Evolutionary conservation across 2,329 filamentous ascomycete genomes (phyloP), one percentile per base, ranked within the genome.

Genomic region (Colletotrichum cereale): DNA sequence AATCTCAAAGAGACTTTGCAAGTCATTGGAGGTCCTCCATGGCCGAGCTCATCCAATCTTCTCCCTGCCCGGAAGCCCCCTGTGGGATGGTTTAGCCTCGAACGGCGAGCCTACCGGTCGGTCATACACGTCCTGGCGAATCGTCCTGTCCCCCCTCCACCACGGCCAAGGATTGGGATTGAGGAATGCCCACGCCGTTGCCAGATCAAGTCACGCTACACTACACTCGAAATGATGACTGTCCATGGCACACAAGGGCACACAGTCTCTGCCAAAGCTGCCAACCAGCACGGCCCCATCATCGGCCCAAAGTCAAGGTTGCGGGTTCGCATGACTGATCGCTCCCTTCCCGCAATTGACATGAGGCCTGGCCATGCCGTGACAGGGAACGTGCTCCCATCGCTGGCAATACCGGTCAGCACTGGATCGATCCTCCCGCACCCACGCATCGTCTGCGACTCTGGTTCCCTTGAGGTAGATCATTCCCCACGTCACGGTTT

Each of bases 341-440:
- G 56, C 67, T 71, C 67, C 67, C 63, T 71, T 53, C 67, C 67
- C 67, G 67, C 68, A 58, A 63, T 68, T 62, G 68, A 62, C 52
- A 63, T 60, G 58, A 38, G 52, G 36, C n/a, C 53, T 63, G 38
- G 64, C 31, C 57, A 53, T 58, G 38, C 44, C 29, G 58, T 52
- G 50, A 34, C 65, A 53, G 53, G 58, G 65, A 71, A 68, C 50
- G 58, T 47, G 63, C 34, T 67, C 24, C 56, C 56, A 58, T 50
- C n/a, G 48, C 50, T 34, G 57, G 48, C 52, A 21, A 62, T 62
- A 47, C 57, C 38, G 11, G 44, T 24, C 18, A 18, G 24, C 26
- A 29, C 5, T 31, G 61, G 44, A 65, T 48, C 26, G n/a, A n/a
- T n/a, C n/a, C n/a, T n/a, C n/a, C n/a, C n/a, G n/a, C n/a, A n/a